Percentiles rank a stretch among this genome's conserved stretches.
Conservation (phyloP, 2,329 filamentous ascomycete genomes). For the Aspergillus intermedius region DNA sequence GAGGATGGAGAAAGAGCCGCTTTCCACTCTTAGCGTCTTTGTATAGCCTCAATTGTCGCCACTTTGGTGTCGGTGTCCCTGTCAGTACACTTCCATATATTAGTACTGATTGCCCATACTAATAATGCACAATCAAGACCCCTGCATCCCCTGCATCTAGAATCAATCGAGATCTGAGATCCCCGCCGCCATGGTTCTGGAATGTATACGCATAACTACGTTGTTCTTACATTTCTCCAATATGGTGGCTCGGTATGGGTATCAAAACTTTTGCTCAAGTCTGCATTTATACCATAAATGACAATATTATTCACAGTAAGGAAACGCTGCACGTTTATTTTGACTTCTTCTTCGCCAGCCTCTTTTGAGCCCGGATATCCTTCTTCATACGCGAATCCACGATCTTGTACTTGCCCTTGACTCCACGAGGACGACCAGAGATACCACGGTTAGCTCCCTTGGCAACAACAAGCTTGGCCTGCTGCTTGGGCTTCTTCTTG, state of each 20-base stretch:
- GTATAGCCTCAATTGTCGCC: constrained; percentile 1
- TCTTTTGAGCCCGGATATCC: constrained; percentile 83
- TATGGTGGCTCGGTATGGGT: neutral
- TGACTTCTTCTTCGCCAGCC: constrained; percentile 66
- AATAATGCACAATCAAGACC: too few relatives aligned
- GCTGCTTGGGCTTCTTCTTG: constrained; percentile 78
- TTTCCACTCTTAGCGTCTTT: neutral
- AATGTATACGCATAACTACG: neutral
- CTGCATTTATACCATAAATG: constrained; percentile 6
- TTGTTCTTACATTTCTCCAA: neutral
- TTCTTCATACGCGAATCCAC: constrained; percentile 95
- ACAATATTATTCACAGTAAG: constrained; percentile 9
- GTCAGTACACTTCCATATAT: too few relatives aligned
- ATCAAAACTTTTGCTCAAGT: neutral
- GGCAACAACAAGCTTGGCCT: constrained; percentile 84
- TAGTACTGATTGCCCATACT: too few relatives aligned
- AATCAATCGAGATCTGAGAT: neutral
- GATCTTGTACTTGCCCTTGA: constrained; percentile 96
- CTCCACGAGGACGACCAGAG: constrained; percentile 77
- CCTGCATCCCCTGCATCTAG: neutral
- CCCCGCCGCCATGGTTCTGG: neutral
- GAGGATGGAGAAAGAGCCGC: constrained; percentile 1
- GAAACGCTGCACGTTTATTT: constrained; percentile 18
- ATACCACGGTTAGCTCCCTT: constrained; percentile 77
- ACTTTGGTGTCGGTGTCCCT: neutral